Evolutionary conservation across 73 alveolate genomes (phyloP), one percentile per base, ranked within the genome.

Genomic region (Paramecium sexaurelia): DNA sequence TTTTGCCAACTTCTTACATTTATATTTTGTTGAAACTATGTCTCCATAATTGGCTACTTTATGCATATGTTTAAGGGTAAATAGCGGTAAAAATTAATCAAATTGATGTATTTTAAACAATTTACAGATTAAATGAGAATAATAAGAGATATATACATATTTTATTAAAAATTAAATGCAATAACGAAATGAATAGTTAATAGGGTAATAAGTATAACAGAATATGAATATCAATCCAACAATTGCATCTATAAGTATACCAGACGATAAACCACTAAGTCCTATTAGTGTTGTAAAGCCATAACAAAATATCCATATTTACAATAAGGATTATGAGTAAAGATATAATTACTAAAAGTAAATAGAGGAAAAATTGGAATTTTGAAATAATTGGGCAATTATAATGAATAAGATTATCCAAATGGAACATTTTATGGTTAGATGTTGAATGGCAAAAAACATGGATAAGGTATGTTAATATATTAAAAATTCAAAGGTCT

Each of bases 351-450:
- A 2, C 41, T 22, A 22, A 78, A 78, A 26, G 5, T 51, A n/a
- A n/a, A 0, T 51, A 78, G 75, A 78, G 11, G 8, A 8, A 78
- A 22, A 15, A 78, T 29, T 43, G 83, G 26, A 61, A 61, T 32
- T n/a, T 29, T 41, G 35, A 41, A 43, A 24, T 17, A 27, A 78
- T 22, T 78, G 36, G 36, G 13, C 1, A 78, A 78, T 78, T 78
- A 41, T 33, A 2, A 27, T 15, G 43, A 41, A 24, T 26, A 37
- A 78, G 90, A 78, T 45, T 41, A 78, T 24, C 43, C 75, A 41
- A 78, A 78, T 78, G 90, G 90, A 27, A 78, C 90, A 29, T 88
- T 17, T 68, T 88, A 68, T 88, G 94, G 91, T 17, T 56, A 88
- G 37, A 68, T 88, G 91, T 10, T 88, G 19, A 88, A 88, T 33